Base-by-base conservation (phyloP, 2,329 filamentous ascomycete genomes). In the Cercospora zeae-maydis region DNA sequence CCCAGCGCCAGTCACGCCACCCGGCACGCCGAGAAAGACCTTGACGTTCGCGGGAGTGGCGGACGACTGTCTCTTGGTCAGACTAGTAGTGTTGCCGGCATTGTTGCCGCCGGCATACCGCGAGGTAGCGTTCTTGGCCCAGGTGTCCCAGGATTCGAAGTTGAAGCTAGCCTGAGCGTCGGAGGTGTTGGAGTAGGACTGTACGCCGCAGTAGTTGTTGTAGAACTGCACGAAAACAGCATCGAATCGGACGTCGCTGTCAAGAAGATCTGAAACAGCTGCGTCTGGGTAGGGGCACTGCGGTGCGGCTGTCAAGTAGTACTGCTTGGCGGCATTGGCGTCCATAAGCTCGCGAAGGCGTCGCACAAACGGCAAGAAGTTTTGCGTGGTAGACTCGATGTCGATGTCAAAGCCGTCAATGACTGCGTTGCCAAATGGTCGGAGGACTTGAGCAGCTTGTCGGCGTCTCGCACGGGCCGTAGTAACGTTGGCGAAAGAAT, bases 401-500 rank as follows among this genome's bases (percentile, higher is more conserved):
- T 92, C 89, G 66, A 92, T 86, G 75, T 92, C 89, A 74, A 92
- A 91, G 4, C 90, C 90, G 73, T 92, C 88, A 45, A 92, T 77
- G 3, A 84, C 79, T 9, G 86, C 84, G 11, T 77, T 75, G 59
- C 87, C 87, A 72, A 92, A 92, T 1, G 89, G 89, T 8, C 90
- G 84, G 61, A 84, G 80, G 7, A 78, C 78, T 5, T 39, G 33
- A 7, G 37, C 30, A 11, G 34, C 45, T 51, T 57, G 54, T 8
- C 54, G 54, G 54, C 36, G 54, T 21, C 27, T 24, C 16, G 24
- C 14, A 11, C 57, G 42, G 21, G 57, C 30, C 24, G 45, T 14
- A 14, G 55, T 39, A 31, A 42, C 36, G 33, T 37, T 57, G 13
- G 36, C 54, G 27, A 42, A 57, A 9, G 54, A 57, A 21, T 39